Conservation (phyloP, 306 rosid genomes). For the Castanea mollissima region DNA sequence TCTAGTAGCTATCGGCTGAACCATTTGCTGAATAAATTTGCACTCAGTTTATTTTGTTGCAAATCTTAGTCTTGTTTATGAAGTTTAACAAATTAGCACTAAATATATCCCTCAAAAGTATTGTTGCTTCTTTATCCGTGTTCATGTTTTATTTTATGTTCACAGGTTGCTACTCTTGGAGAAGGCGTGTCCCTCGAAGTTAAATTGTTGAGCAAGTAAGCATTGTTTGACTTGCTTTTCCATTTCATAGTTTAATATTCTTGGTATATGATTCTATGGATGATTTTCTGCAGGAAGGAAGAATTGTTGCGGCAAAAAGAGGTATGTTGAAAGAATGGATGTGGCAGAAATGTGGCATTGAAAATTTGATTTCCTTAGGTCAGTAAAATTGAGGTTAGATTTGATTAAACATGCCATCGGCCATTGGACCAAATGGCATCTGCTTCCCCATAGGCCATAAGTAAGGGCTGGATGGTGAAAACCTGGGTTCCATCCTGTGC, state of each 20-base stretch:
- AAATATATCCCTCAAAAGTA: background rate
- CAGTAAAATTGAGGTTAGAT: conserved; percentile 19
- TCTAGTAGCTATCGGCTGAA: background rate
- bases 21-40: background rate
- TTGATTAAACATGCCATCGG: background rate
- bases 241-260: conserved; percentile 14
- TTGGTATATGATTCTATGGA: conserved; percentile 28
- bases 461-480: background rate
- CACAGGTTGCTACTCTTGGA: conserved; percentile 89
- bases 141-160: conserved; percentile 25
- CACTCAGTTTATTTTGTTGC: background rate
- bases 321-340: conserved; percentile 45
- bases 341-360: conserved; percentile 25
- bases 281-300: conserved; percentile 80
- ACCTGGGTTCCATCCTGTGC: background rate
- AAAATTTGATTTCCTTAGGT: conserved; percentile 19
- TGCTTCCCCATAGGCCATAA: background rate
- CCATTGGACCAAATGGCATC: background rate
- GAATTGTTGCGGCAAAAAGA: conserved; percentile 94
- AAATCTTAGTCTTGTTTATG: background rate
- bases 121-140: conserved; percentile 13
- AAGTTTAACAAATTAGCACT: background rate
- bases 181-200: conserved; percentile 98
- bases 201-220: conserved; percentile 81
- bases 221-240: conserved; percentile 15